Evolutionary conservation across 306 rosid genomes (phyloP), one percentile per base, ranked within the genome.

Genomic region (Lathyrus tuberosus): DNA sequence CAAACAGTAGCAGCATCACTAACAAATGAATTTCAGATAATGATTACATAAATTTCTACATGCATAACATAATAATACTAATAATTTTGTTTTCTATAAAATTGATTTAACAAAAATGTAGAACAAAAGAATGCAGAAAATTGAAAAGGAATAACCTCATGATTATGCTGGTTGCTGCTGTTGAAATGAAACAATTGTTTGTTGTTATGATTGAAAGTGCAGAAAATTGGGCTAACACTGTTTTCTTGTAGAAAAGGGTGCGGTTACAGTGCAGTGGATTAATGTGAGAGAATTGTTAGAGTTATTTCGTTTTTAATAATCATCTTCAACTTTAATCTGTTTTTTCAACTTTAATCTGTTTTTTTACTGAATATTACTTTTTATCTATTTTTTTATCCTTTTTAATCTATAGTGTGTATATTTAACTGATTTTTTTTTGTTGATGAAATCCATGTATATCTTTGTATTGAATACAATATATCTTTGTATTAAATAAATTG

Each of bases 81-180:
- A 2, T 15, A 8, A 4, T 33, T 4, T 15, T 3, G 0, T n/a
- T 8, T n/a, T 8, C 3, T 6, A n/a, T 33, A 59, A 8, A 59
- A 14, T 59, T n/a, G 42, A 59, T 30, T 14, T 31, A 59, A 31
- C 22, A 31, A 59, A 31, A 59, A 15, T 31, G 43, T 33, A 15
- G 3, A 59, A 9, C 8, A n/a, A n/a, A 31, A 58, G 61, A 7
- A 26, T 9, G 59, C 1, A 52, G 5, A 10, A 52, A 17, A 11
- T 10, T 2, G 60, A 53, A 53, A 22, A 56, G 62, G 4, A 56
- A 56, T 24, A 13, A 56, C 62, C 62, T 56, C 18, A 56, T 54
- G 5, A 54, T 56, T 28, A 26, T 56, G 62, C n/a, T 56, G 37
- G 37, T 56, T 20, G 59, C 15, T 20, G n/a, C 33, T 9, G 11